Evolutionary conservation across 306 rosid species (phyloP).

Genomic region (Pyrus betulifolia): DNA sequence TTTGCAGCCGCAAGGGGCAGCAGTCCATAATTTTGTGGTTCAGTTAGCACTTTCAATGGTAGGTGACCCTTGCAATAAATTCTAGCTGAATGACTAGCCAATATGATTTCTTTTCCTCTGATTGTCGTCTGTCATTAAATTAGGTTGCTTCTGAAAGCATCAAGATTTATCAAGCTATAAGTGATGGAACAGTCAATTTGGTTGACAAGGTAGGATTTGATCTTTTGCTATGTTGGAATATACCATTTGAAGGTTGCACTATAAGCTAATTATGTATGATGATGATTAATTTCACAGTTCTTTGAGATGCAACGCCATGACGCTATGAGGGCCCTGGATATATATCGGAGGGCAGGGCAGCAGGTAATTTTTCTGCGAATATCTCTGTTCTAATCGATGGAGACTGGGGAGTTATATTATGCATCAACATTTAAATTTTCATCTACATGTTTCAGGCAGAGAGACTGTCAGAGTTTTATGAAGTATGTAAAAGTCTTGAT

Average conservation of each 20-base stretch:
- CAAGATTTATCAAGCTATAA: constrained; percentile 92
- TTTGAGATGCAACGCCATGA: constrained; percentile 93
- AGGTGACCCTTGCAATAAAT: constrained; percentile 26
- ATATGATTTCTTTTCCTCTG: constrained; percentile 8
- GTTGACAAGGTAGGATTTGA: constrained; percentile 79
- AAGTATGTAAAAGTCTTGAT: constrained; percentile 83
- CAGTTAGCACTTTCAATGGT: constrained; percentile 90
- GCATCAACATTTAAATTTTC: background rate
- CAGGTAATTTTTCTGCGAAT: constrained; percentile 53
- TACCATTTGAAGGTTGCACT: constrained; percentile 10
- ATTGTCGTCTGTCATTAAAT: constrained; percentile 18
- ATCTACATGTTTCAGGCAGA: constrained; percentile 59
- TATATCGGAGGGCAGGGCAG: constrained; percentile 87
- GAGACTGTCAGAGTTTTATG: constrained; percentile 88
- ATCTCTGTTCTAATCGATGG: background rate
- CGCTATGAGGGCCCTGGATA: constrained; percentile 84
- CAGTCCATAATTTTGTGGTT: constrained; percentile 75
- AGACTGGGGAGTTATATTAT: background rate
- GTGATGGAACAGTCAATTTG: constrained; percentile 92
- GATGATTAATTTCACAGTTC: constrained; percentile 49
- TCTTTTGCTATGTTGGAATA: constrained; percentile 14
- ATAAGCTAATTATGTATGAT: constrained; percentile 23
- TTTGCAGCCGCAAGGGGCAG: constrained; percentile 93
- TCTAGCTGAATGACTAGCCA: background rate
- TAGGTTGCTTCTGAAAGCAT: constrained; percentile 94